Base-by-base conservation (phyloP, 2,329 filamentous ascomycete species). In the Nemania serpens region DNA sequence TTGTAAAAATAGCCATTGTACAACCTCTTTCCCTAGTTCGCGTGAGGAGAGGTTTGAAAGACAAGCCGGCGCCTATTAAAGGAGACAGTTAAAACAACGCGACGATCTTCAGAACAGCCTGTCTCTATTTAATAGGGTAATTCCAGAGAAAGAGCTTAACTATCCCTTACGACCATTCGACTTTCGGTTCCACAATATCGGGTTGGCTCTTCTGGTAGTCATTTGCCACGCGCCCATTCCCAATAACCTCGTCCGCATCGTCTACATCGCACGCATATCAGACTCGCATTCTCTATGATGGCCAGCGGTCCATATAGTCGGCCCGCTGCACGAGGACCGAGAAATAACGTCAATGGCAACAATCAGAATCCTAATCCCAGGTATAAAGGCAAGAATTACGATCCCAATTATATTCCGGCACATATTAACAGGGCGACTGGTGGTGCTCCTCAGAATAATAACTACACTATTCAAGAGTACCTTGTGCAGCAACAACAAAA, bases 331-430 rank as follows among this genome's bases (percentile, higher is more conserved):
- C 17, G 37, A n/a, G 45, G 15, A 17, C 25, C 25, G 25, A 15
- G n/a, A 34, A 12, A 49, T 15, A 18, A 58, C 4, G 9, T 3
- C 17, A 10, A 15, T 2, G 17, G 15, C 11, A 22, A 52, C 15
- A 18, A 13, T 13, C 2, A 5, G 5, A n/a, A 17, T 7, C 41
- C 25, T 9, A 62, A 59, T 17, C 18, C 51, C 3, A 50, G 53
- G 10, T 62, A 62, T 15, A 59, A 59, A 12, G 60, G 60, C 1
- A 59, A 43, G 12, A 49, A 55, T 5, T 62, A 20, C 22, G 47
- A 62, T 48, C 60, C 60, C 12, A 49, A 62, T 29, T 59, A 55
- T 43, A 3, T 4, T 29, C 25, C 7, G 3, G 4, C 3, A 4
- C 18, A 48, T 4, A 25, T 2, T 17, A 58, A n/a, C 1, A 22